Base-by-base conservation (phyloP, 495 filamentous ascomycete species). In the Penicillium atrosanguineum region DNA sequence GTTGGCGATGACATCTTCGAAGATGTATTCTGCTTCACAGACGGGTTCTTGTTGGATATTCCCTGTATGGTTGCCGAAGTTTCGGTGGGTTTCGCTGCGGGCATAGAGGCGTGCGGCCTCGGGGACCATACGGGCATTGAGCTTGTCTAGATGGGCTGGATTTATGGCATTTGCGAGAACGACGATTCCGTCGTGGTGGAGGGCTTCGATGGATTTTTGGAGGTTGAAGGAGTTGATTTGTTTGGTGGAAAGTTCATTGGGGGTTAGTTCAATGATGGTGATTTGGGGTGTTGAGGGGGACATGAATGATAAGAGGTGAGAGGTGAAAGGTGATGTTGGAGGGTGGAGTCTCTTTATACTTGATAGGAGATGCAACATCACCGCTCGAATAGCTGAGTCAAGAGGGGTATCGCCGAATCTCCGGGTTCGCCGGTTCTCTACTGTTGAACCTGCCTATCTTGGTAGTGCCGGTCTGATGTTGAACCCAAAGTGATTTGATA, bases 1-100 rank as follows among this genome's bases (percentile, higher is more conserved):
- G 42, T 83, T 77, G 16, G 70, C 64, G 37, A 78, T 71, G 21
- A 81, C 69, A 7, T 65, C 53, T n/a, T 67, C 54, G 53, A 67
- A 69, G 52, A 78, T 70, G 49, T 68, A 79, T 21, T 66, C 60
- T 6, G 53, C 44, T 15, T 70, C 70, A 1, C 72, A 63, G 14
- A 73, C 72, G 1, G 80, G 75, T 42, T 80, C 77, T 50, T 83
- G 81, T 50, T 81, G 78, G 49, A 83, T 72, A 53, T 84, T 81
- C 0, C 79, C 79, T 16, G 74, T 72, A 40, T 71, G 64, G 40
- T 73, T 68, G 49, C 80, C 79, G 55, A 77, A 81, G 50, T 83
- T 81, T 57, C 14, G 78, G 71, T 39, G 71, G 55, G 50, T 77
- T 59, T 38, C 72, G 25, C 70, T 66, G 36, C 61, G 57, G 5